Evolutionary conservation across 352 stramenopile species (phyloP).

Genomic region (Aphanomyces invadans): DNA sequence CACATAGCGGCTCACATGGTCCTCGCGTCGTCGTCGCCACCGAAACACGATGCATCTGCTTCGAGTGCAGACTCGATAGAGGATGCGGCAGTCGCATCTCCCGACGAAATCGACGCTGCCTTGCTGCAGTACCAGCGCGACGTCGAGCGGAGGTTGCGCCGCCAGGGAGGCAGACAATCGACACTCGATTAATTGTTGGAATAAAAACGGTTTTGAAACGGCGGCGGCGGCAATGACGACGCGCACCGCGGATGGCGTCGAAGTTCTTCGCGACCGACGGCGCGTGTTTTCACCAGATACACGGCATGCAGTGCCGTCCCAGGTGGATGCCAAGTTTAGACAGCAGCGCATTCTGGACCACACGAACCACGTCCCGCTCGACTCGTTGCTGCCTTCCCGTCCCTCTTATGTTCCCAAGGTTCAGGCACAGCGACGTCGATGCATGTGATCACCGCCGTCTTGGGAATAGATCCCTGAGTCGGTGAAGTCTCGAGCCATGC

Average conservation of each 20-base stretch:
- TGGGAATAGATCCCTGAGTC: conserved; percentile 1
- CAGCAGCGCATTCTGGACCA: neutral
- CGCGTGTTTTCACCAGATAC: neutral
- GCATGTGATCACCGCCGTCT: neutral
- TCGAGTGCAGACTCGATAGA: neutral
- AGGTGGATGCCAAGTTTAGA: neutral
- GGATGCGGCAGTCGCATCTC: neutral
- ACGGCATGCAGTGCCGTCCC: neutral
- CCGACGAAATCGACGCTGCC: neutral
- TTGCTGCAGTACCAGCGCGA: conserved; percentile 1
- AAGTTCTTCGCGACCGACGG: neutral
- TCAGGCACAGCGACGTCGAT: neutral
- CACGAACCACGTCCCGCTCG: neutral
- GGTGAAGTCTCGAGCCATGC: neutral
- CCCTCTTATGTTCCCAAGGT: conserved; percentile 13
- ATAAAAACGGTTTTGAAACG: no score
- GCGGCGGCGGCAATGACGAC: neutral
- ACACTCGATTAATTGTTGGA: no score
- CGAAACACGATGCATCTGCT: neutral
- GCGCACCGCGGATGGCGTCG: neutral
- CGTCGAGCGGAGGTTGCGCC: neutral
- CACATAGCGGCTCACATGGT: neutral
- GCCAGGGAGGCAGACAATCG: no score
- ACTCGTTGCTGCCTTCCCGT: neutral
- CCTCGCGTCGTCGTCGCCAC: neutral